Conservation (phyloP, 495 filamentous ascomycete genomes). For the Amorphotheca resinae region DNA sequence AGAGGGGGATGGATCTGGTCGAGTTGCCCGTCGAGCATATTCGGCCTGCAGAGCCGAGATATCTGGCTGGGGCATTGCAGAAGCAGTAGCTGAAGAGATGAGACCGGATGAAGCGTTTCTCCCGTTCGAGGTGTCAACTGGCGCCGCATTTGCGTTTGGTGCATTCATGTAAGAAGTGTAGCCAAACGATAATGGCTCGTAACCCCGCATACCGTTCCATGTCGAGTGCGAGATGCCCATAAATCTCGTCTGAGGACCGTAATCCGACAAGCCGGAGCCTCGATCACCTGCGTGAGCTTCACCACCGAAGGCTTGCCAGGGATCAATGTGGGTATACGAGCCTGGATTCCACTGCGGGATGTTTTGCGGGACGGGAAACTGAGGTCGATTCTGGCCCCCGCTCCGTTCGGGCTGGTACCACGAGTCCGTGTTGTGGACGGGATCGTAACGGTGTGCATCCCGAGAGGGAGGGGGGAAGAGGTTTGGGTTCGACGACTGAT, state of each 20-base stretch:
- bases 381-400: background rate
- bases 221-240: conserved; percentile 3
- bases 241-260: background rate
- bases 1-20: background rate
- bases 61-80: background rate
- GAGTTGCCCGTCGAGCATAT: background rate
- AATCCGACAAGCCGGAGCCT: background rate
- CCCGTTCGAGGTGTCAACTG: background rate
- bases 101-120: background rate
- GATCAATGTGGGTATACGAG: conserved; percentile 5
- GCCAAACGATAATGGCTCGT: conserved; percentile 7
- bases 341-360: conserved; percentile 6
- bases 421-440: conserved; percentile 12
- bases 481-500: conserved; percentile 1
- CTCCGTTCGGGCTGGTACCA: conserved; percentile 8
- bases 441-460: conserved; percentile 16
- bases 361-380: background rate
- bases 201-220: conserved; percentile 9
- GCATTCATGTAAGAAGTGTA: background rate
- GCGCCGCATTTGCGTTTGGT: background rate
- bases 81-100: background rate
- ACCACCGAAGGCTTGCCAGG: conserved; percentile 8
- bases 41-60: background rate
- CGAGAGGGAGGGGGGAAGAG: conserved; percentile 7
- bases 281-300: background rate